These are phyloP conservation scores for Suhomyces bokatorum DNA, from an alignment of 1,139 yeast species.

Conservation along the genomic window DNA sequence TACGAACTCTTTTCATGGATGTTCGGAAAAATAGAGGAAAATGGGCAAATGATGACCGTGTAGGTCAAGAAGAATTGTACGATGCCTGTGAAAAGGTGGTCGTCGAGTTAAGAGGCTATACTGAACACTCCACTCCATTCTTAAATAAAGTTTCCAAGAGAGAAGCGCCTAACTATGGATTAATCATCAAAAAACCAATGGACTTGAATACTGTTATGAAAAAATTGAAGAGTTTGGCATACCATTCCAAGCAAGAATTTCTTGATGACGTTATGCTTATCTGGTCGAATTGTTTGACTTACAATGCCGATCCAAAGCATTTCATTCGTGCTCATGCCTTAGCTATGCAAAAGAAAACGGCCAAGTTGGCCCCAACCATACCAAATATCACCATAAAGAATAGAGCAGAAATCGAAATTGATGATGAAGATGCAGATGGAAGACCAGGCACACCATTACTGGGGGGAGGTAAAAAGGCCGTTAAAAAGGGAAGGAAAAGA, in stretches of 20 bases:
- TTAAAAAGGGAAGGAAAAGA: constrained; percentile 46
- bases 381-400: constrained; percentile 85
- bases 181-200: constrained; percentile 91
- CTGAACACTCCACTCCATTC: constrained; percentile 96
- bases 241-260: constrained; percentile 81
- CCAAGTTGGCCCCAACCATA: constrained; percentile 73
- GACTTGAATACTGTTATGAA: constrained; percentile 93
- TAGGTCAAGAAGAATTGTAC: constrained; percentile 96
- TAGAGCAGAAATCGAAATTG: constrained; percentile 84
- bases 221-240: constrained; percentile 77
- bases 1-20: constrained; percentile 82
- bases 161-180: constrained; percentile 95
- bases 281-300: constrained; percentile 91
- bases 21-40: constrained; percentile 93
- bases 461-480: constrained; percentile 30
- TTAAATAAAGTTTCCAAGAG: constrained; percentile 91
- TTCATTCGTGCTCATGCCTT: constrained; percentile 87
- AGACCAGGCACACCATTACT: constrained; percentile 32
- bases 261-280: constrained; percentile 92
- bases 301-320: constrained; percentile 94
- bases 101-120: constrained; percentile 81
- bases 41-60: constrained; percentile 93
- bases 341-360: constrained; percentile 92
- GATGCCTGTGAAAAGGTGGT: constrained; percentile 97
- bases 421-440: constrained; percentile 47